These are phyloP conservation scores for Arxiozyma slooffiae DNA, from an alignment of 1,139 yeast species.

Conservation along the genomic window DNA sequence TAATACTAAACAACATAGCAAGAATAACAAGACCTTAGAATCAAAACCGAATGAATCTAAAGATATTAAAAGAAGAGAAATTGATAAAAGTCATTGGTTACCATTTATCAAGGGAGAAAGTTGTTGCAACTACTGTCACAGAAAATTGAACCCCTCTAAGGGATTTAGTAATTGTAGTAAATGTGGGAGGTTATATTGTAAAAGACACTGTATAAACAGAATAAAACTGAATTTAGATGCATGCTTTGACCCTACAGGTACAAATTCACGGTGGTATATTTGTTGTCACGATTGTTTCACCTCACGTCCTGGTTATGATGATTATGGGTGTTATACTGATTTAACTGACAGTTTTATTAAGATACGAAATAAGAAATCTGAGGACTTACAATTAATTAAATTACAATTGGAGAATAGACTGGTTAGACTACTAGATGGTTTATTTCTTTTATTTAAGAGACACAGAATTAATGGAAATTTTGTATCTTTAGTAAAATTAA, in stretches of 20 bases:
- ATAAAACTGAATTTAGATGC: slow-evolving; percentile 41
- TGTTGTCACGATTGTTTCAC: slow-evolving; percentile 59
- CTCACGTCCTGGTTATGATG: slow-evolving; percentile 46
- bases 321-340: slow-evolving; percentile 37
- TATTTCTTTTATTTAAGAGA: slow-evolving; percentile 17
- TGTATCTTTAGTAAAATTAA: no score
- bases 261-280: slow-evolving; percentile 47
- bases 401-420: slow-evolving; percentile 58
- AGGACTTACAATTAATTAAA: slow-evolving; percentile 39
- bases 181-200: slow-evolving; percentile 69
- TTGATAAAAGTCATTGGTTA: slow-evolving; percentile 6
- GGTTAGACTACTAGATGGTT: slow-evolving; percentile 36
- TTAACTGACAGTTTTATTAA: slow-evolving; percentile 37
- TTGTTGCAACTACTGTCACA: slow-evolving; percentile 33
- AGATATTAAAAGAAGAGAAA: not conserved
- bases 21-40: not conserved
- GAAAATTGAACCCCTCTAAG: slow-evolving; percentile 37
- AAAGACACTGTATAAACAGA: slow-evolving; percentile 48
- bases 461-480: slow-evolving; percentile 9
- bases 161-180: slow-evolving; percentile 53
- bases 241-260: slow-evolving; percentile 38
- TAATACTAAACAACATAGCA: not conserved
- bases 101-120: slow-evolving; percentile 19
- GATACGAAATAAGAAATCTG: slow-evolving; percentile 35
- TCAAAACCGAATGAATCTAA: not conserved